Base-by-base conservation (phyloP, 1,284 basidiomycete species). In the Leccinum ponderosum region DNA sequence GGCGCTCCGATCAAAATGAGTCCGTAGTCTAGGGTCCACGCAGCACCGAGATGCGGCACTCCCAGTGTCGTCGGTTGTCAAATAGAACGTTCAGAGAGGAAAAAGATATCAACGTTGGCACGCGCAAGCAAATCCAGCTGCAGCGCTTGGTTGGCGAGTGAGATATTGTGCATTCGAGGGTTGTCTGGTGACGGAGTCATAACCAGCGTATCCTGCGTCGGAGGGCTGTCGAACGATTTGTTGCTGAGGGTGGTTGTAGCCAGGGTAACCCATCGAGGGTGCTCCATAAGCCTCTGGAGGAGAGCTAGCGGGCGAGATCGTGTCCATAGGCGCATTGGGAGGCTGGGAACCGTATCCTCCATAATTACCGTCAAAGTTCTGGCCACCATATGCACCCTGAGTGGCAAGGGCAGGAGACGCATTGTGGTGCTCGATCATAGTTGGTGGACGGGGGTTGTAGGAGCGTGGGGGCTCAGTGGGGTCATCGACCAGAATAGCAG, bases 401-500 rank as follows among this genome's bases (percentile, higher is more conserved):
- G 69, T 54, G 53, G 68, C 65, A 53, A 69, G 60, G 25, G 72
- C 71, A 58, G 66, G 64, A 37, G 64, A 64, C 17, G 63, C 64
- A 22, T 72, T 73, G 63, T 78, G 80, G n/a, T 77, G 78, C 66
- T 87, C 80, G 47, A 82, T 77, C 84, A 87, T 87, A 53, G 76
- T 77, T 22, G 85, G 85, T 15, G 84, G 82, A 44, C 81, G 79
- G 48, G 81, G 81, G 60, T 80, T 81, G 17, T 67, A 62, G 9
- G 60, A 73, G 72, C 55, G 77, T 1, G 62, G 14, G 1, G 63
- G 60, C 1, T 62, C 62, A 17, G 58, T 75, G 8, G 78, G 77
- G 47, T 87, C 86, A 56, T 84, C 78, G 6, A 83, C 73, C 14
- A 89, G 71, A 17, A 85, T 69, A n/a, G 81, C 81, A 12, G 87